Evolutionary conservation across 2,329 filamentous ascomycete species (phyloP).

Genomic region (Colletotrichum graminicola): DNA sequence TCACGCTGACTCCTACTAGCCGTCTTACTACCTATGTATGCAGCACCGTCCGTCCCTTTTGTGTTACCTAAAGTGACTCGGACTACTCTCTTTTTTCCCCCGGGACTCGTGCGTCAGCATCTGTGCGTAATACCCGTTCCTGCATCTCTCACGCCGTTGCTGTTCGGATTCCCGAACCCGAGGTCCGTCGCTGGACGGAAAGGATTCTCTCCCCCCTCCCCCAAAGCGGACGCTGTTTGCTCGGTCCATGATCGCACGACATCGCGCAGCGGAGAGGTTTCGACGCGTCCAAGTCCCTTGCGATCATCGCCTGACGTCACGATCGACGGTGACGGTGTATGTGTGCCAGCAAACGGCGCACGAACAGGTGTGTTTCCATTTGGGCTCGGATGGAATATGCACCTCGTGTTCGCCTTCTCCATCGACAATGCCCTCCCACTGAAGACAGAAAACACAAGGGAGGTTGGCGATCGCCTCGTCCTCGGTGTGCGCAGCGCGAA

Average conservation of each 20-base stretch:
- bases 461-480: too few species aligned
- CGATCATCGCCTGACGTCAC: slow-evolving; percentile 29
- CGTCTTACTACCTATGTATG: background rate
- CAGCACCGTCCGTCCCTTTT: background rate
- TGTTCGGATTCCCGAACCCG: slow-evolving; percentile 18
- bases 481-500: background rate
- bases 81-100: background rate
- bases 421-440: too few species aligned
- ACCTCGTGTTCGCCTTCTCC: too few species aligned
- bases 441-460: too few species aligned
- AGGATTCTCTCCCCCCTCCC: too few species aligned
- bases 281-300: background rate
- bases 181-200: background rate
- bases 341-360: background rate
- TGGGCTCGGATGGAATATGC: too few species aligned
- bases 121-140: background rate
- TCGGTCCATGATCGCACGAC: background rate
- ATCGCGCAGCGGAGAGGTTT: background rate
- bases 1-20: background rate
- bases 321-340: background rate
- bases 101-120: background rate
- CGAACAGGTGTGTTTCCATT: background rate
- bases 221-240: background rate
- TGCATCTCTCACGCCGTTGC: slow-evolving; percentile 7
- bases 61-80: too few species aligned